Evolutionary conservation across 305 asterid species (phyloP).

Genomic region (Plantago lanceolata): DNA sequence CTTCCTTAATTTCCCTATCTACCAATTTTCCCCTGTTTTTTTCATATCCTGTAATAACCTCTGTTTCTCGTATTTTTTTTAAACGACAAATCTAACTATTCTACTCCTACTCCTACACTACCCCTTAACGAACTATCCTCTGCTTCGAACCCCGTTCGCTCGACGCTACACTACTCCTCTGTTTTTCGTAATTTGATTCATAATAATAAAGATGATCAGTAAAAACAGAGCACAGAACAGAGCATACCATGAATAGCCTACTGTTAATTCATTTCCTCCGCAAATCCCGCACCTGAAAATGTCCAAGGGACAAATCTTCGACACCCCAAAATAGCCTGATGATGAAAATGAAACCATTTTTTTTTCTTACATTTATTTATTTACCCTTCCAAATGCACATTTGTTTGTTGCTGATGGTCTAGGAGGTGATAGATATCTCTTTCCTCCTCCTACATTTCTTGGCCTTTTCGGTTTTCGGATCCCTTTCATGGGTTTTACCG

Average conservation of each 20-base stretch:
- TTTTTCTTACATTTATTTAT: not conserved
- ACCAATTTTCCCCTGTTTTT: no score
- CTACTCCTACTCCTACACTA: no score
- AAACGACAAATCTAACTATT: no score
- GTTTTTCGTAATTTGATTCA: no score
- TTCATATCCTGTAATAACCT: no score
- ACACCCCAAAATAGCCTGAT: constrained; percentile 17
- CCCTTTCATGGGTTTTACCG: constrained; percentile 60
- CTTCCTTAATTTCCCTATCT: no score
- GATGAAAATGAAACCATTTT: no score
- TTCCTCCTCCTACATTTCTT: not conserved
- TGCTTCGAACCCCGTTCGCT: no score
- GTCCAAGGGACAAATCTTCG: constrained; percentile 25
- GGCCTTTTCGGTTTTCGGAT: constrained; percentile 21
- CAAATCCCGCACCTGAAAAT: constrained; percentile 30
- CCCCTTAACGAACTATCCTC: no score
- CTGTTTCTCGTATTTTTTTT: no score
- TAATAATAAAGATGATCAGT: no score
- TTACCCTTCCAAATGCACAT: not conserved
- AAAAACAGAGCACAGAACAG: not conserved
- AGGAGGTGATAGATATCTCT: not conserved
- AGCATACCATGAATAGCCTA: not conserved
- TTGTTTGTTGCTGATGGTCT: not conserved
- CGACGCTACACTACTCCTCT: no score
- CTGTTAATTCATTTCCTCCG: constrained; percentile 25